These are phyloP conservation scores for Penicillium waksmanii DNA, from an alignment of 495 filamentous ascomycete genomes.

Conservation along the genomic window DNA sequence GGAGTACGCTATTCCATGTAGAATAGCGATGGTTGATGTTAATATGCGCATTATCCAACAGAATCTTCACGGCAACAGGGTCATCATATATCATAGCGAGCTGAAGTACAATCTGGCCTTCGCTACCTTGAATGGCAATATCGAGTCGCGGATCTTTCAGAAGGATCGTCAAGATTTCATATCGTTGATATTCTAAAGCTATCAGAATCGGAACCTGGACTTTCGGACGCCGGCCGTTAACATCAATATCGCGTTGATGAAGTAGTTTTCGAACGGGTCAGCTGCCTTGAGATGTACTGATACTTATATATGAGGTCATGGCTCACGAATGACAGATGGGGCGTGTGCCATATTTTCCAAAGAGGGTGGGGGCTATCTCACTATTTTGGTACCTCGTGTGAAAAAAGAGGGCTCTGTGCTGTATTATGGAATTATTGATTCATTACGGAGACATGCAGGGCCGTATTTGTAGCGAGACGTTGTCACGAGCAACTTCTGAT, in stretches of 20 bases:
- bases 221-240: conserved; percentile 2
- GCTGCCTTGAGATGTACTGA: too few relatives aligned
- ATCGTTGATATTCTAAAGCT: conserved; percentile 12
- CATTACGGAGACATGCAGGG: too few relatives aligned
- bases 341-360: too few relatives aligned
- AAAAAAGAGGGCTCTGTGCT: too few relatives aligned
- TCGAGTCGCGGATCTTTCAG: conserved; percentile 2
- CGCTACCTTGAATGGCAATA: neutral
- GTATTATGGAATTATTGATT: too few relatives aligned
- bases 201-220: conserved; percentile 7
- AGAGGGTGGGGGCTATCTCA: too few relatives aligned
- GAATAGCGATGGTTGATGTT: conserved; percentile 10
- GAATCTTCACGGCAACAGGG: neutral
- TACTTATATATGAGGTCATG: too few relatives aligned
- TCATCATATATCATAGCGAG: conserved; percentile 12
- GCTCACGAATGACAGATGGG: too few relatives aligned
- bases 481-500: too few relatives aligned
- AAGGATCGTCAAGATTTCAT: conserved; percentile 7
- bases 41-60: neutral
- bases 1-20: neutral
- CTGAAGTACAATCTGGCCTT: neutral
- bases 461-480: too few relatives aligned
- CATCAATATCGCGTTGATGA: neutral
- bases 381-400: too few relatives aligned
- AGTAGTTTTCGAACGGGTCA: conserved; percentile 6